Evolutionary conservation across 306 rosid species (phyloP).

Genomic region (Citrullus amarus): DNA sequence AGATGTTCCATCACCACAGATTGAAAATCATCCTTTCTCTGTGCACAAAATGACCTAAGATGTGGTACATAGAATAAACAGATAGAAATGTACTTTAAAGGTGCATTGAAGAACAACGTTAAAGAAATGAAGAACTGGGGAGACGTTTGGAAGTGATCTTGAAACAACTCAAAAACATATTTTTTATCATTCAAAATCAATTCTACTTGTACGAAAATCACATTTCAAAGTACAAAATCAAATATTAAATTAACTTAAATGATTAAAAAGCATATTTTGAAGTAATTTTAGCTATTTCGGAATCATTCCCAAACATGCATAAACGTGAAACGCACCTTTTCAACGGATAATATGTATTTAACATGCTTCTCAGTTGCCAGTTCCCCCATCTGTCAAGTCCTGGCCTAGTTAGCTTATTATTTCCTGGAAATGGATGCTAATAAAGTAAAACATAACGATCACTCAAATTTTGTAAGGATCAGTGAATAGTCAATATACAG

Average conservation of each 20-base stretch:
- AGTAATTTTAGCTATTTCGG: no score
- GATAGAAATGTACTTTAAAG: neutral
- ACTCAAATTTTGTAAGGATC: neutral
- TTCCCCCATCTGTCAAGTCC: slow-evolving; percentile 50
- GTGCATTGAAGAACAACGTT: neutral
- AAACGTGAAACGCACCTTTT: slow-evolving; percentile 37
- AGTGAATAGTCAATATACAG: neutral
- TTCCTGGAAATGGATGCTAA: neutral
- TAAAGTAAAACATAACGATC: neutral
- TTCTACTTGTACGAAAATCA: no score
- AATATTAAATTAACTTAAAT: no score
- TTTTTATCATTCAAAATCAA: neutral
- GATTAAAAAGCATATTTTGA: no score
- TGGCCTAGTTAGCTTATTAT: neutral
- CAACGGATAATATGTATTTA: slow-evolving; percentile 46
- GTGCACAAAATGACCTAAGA: slow-evolving; percentile 6
- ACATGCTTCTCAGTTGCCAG: slow-evolving; percentile 63
- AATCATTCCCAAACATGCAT: neutral
- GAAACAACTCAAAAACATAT: neutral
- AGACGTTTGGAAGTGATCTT: neutral
- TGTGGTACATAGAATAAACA: neutral
- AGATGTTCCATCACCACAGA: slow-evolving; percentile 83
- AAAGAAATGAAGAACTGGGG: neutral
- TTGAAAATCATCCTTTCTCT: slow-evolving; percentile 70
- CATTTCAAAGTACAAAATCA: no score